phyloP scores from a whole-genome alignment of 176 grass and related monocot species.

The Avena insularis region DNA sequence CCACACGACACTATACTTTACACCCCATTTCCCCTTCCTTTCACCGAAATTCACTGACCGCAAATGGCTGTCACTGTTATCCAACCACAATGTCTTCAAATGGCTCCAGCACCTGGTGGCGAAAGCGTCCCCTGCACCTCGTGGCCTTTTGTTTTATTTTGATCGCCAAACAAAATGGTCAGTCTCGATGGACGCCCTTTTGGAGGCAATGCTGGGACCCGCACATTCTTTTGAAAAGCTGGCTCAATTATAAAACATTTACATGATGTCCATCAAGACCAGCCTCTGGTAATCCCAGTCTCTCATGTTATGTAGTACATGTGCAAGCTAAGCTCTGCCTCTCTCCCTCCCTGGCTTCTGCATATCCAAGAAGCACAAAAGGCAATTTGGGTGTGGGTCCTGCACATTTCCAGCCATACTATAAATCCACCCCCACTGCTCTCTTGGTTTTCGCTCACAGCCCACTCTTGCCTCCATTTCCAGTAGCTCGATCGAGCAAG shows the following conservation, averaged over 20 bases:
- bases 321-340: slow-evolving; percentile 16
- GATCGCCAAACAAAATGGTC: slow-evolving; percentile 34
- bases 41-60: slow-evolving; percentile 37
- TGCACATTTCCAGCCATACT: slow-evolving; percentile 47
- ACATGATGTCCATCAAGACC: slow-evolving; percentile 45
- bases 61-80: slow-evolving; percentile 85
- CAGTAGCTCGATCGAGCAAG: slow-evolving; percentile 40
- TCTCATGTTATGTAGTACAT: not conserved
- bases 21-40: slow-evolving; percentile 45
- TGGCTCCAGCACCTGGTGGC: slow-evolving; percentile 77
- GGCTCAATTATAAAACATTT: slow-evolving; percentile 52
- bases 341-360: slow-evolving; percentile 30
- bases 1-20: slow-evolving; percentile 22
- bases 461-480: slow-evolving; percentile 35
- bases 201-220: slow-evolving; percentile 48
- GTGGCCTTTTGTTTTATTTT: slow-evolving; percentile 31
- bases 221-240: slow-evolving; percentile 53
- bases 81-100: slow-evolving; percentile 63
- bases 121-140: slow-evolving; percentile 45
- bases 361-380: slow-evolving; percentile 42
- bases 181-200: slow-evolving; percentile 49
- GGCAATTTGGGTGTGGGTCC: slow-evolving; percentile 30
- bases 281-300: slow-evolving; percentile 24
- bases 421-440: slow-evolving; percentile 74
- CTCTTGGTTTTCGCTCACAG: slow-evolving; percentile 51